phyloP scores from a whole-genome alignment of 1,139 yeast genomes.

The Lizanozyma gosingica region DNA sequence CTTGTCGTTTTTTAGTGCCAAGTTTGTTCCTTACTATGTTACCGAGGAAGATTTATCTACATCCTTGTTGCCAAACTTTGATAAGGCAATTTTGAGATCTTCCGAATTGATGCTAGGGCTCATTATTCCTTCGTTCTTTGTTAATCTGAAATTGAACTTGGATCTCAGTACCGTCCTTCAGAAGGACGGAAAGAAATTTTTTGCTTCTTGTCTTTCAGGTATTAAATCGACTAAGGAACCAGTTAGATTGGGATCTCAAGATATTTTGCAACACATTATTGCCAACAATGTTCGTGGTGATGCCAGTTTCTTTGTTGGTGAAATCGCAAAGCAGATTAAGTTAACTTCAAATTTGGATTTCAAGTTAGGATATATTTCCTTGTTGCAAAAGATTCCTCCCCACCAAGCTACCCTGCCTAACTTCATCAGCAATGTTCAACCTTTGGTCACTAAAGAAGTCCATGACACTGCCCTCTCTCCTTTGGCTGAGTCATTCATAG shows the following conservation, averaged over 20 bases:
- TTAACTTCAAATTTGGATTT: conserved; percentile 61
- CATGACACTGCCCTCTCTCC: conserved; percentile 38
- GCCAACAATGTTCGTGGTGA: conserved; percentile 9
- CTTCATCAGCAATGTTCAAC: conserved; percentile 22
- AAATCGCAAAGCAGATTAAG: conserved; percentile 50
- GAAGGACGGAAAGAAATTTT: conserved; percentile 34
- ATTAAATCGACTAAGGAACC: conserved; percentile 64
- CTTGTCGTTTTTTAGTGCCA: conserved; percentile 20
- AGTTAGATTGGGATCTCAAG: conserved; percentile 47
- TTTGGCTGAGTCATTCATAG: conserved; percentile 7
- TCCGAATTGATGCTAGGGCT: conserved; percentile 62
- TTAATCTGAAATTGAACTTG: conserved; percentile 9
- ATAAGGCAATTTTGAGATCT: conserved; percentile 72
- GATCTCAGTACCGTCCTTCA: conserved; percentile 30
- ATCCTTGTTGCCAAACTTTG: conserved; percentile 50
- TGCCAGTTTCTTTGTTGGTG: conserved; percentile 31
- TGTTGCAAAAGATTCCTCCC: conserved; percentile 23
- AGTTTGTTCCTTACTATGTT: conserved; percentile 35
- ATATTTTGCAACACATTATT: conserved; percentile 26
- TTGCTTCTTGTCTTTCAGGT: conserved; percentile 52
- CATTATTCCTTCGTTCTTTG: conserved; percentile 42
- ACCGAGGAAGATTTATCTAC: conserved; percentile 32
- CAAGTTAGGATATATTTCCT: conserved; percentile 39
- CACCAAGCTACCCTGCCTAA: conserved; percentile 48
- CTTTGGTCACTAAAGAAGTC: conserved; percentile 5